Evolutionary conservation across 2,329 filamentous ascomycete species (phyloP).

Genomic region (Cryphonectria parasitica): DNA sequence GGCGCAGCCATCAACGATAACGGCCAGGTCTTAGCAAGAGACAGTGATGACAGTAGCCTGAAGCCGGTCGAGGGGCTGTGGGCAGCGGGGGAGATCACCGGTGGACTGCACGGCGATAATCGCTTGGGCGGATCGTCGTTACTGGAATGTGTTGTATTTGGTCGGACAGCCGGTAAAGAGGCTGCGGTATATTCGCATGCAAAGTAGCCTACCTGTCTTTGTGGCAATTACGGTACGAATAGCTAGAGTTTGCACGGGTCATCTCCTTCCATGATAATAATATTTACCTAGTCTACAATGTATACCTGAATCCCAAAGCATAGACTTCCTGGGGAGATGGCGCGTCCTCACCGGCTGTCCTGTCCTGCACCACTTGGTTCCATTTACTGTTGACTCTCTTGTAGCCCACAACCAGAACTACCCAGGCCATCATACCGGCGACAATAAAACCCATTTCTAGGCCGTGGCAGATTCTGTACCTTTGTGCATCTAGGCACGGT

Average conservation of each 20-base stretch:
- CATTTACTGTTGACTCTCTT: constrained; percentile 62
- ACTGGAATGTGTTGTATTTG: constrained; percentile 87
- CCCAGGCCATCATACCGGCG: constrained; percentile 48
- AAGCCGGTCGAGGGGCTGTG: constrained; percentile 59
- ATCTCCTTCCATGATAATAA: too few species aligned
- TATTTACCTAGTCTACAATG: not conserved
- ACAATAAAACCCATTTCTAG: constrained; percentile 55
- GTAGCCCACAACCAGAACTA: constrained; percentile 55
- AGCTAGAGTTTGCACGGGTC: too few species aligned
- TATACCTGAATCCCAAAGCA: not conserved
- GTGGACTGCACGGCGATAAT: constrained; percentile 83
- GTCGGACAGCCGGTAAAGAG: constrained; percentile 57
- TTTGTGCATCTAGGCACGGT: constrained; percentile 55
- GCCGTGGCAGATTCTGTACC: constrained; percentile 54
- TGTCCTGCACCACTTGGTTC: constrained; percentile 33
- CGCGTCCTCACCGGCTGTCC: not conserved
- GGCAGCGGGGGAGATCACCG: constrained; percentile 67
- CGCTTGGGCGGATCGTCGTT: constrained; percentile 97
- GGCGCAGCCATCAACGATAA: constrained; percentile 61
- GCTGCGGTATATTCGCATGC: constrained; percentile 40
- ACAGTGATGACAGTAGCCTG: constrained; percentile 39
- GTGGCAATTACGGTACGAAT: not conserved
- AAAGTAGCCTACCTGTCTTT: not conserved
- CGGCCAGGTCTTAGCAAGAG: constrained; percentile 52
- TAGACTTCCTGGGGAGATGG: not conserved